These are phyloP conservation scores for Mycena belliarum DNA, from an alignment of 768 basidiomycete species.

Conservation along the genomic window DNA sequence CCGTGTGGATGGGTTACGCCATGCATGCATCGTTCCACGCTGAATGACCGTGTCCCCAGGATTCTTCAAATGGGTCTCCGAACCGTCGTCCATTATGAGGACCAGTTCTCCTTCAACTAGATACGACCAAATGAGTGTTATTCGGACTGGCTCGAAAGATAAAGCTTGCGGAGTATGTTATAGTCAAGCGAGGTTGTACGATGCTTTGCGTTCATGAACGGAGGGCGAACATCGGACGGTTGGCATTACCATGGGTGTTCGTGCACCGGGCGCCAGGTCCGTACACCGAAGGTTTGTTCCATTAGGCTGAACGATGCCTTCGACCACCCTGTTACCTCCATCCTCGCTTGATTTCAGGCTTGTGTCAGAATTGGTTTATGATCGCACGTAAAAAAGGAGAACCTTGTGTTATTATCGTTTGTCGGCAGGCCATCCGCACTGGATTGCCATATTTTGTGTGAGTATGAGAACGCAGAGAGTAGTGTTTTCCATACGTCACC, in stretches of 20 bases:
- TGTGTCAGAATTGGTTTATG: not conserved
- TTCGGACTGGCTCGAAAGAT: not conserved
- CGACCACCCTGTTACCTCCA: conserved; percentile 44
- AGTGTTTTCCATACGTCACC: conserved; percentile 34
- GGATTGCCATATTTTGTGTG: no score
- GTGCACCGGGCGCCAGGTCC: conserved; percentile 54
- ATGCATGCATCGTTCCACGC: conserved; percentile 61
- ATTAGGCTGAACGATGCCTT: conserved; percentile 42
- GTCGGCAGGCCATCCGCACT: conserved; percentile 46
- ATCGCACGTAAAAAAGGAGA: not conserved
- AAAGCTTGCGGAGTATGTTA: conserved; percentile 54
- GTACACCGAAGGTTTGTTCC: conserved; percentile 55
- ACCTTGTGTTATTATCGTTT: conserved; percentile 54
- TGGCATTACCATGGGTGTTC: conserved; percentile 47
- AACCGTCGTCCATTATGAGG: conserved; percentile 57
- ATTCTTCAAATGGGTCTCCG: conserved; percentile 50
- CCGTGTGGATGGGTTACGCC: conserved; percentile 54
- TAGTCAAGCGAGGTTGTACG: conserved; percentile 62
- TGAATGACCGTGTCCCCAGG: conserved; percentile 60
- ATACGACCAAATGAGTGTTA: not conserved
- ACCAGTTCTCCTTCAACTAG: conserved; percentile 57
- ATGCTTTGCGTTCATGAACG: conserved; percentile 28
- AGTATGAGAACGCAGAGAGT: no score
- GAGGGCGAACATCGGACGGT: not conserved
- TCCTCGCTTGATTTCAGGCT: conserved; percentile 41